Percentiles rank a stretch among this genome's conserved stretches.
Conservation (phyloP, 2,329 filamentous ascomycete species). For the Penicillium griseofulvum region DNA sequence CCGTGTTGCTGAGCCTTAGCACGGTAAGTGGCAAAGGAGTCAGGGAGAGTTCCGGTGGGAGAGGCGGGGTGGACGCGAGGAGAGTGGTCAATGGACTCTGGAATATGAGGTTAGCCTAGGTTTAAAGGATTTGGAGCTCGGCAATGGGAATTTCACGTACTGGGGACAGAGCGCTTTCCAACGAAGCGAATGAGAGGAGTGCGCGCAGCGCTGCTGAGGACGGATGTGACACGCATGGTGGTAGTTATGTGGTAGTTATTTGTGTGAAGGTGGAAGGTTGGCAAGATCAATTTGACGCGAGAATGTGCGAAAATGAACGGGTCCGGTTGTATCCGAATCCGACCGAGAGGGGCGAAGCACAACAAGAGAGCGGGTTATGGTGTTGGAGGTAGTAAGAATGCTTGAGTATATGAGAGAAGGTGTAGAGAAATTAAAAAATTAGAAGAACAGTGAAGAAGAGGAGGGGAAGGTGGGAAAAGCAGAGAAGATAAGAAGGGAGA, state of each 20-base stretch:
- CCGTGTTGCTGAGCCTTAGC: slow-evolving; percentile 64
- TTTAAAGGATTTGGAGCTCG: background rate
- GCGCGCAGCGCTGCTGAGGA: slow-evolving; percentile 43
- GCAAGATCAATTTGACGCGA: slow-evolving; percentile 16
- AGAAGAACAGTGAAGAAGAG: background rate
- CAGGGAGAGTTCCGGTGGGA: slow-evolving; percentile 54
- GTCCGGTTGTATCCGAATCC: slow-evolving; percentile 31
- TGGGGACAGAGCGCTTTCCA: slow-evolving; percentile 47
- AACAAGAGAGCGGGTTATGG: background rate
- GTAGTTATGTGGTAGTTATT: slow-evolving; percentile 2
- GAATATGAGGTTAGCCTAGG: slow-evolving; percentile 14
- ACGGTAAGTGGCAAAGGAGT: slow-evolving; percentile 62
- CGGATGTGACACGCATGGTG: slow-evolving; percentile 42
- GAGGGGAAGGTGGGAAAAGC: slow-evolving; percentile 5
- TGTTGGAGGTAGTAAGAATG: background rate
- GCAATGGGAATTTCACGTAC: slow-evolving; percentile 32
- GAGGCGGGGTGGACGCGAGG: slow-evolving; percentile 60
- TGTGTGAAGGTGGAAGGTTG: slow-evolving; percentile 8
- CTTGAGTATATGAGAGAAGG: background rate
- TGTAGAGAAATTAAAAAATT: background rate
- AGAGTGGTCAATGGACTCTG: slow-evolving; percentile 52
- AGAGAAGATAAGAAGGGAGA: slow-evolving; percentile 17
- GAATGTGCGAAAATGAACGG: slow-evolving; percentile 27
- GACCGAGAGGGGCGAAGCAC: slow-evolving; percentile 15
- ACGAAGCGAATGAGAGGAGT: slow-evolving; percentile 52